phyloP scores from a whole-genome alignment of 1,284 basidiomycete species.

The Ceratobasidium sp. region DNA sequence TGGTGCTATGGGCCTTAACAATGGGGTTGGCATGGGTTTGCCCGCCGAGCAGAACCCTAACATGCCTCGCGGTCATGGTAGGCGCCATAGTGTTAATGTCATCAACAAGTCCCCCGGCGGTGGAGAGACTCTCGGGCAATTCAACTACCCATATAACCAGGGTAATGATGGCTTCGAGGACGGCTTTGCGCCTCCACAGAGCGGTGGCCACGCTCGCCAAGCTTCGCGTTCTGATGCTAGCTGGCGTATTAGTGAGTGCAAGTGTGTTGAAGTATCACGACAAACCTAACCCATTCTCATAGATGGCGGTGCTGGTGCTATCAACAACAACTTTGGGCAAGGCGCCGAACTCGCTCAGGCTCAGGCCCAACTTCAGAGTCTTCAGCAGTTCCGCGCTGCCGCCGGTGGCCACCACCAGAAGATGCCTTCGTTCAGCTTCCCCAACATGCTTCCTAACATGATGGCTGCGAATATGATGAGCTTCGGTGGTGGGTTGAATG shows the following conservation, averaged over 20 bases:
- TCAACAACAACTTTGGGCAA: conserved; percentile 73
- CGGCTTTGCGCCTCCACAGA: conserved; percentile 70
- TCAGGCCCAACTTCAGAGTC: conserved; percentile 95
- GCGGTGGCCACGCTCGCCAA: conserved; percentile 79
- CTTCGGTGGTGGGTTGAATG: conserved; percentile 80
- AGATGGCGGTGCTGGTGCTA: conserved; percentile 80
- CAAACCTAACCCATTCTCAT: conserved; percentile 49
- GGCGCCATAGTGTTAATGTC: conserved; percentile 95
- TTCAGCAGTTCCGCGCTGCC: conserved; percentile 97
- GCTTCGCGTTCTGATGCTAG: conserved; percentile 81
- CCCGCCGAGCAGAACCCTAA: conserved; percentile 64
- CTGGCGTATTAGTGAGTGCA: conserved; percentile 85
- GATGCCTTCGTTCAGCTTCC: conserved; percentile 97
- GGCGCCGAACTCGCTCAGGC: conserved; percentile 87
- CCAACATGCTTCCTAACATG: conserved; percentile 95
- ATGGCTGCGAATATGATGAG: conserved; percentile 97
- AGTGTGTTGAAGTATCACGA: background rate
- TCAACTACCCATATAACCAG: conserved; percentile 44
- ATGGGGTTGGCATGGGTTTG: conserved; percentile 62
- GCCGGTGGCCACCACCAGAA: conserved; percentile 96
- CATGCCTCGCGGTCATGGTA: conserved; percentile 85
- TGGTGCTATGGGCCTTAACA: conserved; percentile 63
- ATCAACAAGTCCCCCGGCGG: conserved; percentile 76
- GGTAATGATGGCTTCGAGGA: conserved; percentile 79
- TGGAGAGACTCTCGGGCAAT: conserved; percentile 47